phyloP scores from a whole-genome alignment of 148 eudicot species.

The Camellia granthamiana region DNA sequence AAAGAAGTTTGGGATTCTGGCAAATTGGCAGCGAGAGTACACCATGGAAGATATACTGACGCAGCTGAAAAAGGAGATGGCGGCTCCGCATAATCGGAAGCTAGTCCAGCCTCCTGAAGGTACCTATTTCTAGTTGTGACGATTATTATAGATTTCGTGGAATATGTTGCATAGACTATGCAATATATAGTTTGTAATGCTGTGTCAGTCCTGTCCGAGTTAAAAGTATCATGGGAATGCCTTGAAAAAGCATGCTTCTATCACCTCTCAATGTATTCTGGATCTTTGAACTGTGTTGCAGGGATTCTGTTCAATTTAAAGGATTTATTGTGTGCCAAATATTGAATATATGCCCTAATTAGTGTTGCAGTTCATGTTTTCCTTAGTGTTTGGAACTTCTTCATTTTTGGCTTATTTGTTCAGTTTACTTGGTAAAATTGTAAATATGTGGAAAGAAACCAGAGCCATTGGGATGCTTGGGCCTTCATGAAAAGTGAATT shows the following conservation, averaged over 20 bases:
- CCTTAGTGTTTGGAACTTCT: not conserved
- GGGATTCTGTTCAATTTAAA: constrained; percentile 21
- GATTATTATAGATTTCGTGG: not conserved
- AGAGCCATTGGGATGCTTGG: too few relatives aligned
- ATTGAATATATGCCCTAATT: constrained; percentile 17
- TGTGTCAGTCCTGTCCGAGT: not conserved
- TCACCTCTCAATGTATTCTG: not conserved
- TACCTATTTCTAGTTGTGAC: constrained; percentile 37
- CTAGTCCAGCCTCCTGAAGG: constrained; percentile 61
- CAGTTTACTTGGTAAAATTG: not conserved
- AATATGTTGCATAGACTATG: constrained; percentile 9
- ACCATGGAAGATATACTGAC: constrained; percentile 61
- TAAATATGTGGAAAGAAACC: not conserved
- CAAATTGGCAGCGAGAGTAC: constrained; percentile 58
- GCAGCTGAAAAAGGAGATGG: constrained; percentile 58
- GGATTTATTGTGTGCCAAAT: constrained; percentile 23
- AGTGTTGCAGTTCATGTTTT: not conserved
- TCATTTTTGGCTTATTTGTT: not conserved
- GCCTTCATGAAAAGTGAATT: too few relatives aligned
- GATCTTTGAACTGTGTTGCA: constrained; percentile 15
- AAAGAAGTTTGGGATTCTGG: constrained; percentile 44
- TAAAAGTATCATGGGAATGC: constrained; percentile 16
- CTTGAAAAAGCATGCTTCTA: constrained; percentile 12
- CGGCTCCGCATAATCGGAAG: constrained; percentile 51
- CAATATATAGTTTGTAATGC: constrained; percentile 22